A percentile compares a stretch with the other conserved stretches of the same genome.
These are phyloP conservation scores for Meyerozyma elateridarum DNA, from an alignment of 1,139 yeast species.

Conservation along the genomic window DNA sequence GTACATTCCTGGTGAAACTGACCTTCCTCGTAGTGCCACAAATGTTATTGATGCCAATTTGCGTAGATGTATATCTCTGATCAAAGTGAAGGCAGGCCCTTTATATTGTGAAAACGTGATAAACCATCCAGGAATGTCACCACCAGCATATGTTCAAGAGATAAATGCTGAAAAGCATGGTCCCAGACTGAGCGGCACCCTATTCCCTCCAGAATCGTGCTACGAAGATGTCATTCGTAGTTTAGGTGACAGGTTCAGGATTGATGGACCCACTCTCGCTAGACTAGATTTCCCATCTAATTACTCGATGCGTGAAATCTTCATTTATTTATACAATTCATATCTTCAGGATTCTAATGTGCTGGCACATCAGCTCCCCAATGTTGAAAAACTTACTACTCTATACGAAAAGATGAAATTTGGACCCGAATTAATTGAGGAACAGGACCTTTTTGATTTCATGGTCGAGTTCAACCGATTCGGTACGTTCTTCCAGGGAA, in stretches of 20 bases:
- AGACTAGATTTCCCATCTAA: constrained; percentile 34
- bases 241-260: constrained; percentile 48
- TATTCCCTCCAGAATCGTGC: constrained; percentile 52
- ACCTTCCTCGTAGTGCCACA: constrained; percentile 51
- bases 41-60: constrained; percentile 33
- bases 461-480: constrained; percentile 24
- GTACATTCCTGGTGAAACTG: constrained; percentile 66
- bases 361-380: constrained; percentile 13
- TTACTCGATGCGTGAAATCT: constrained; percentile 45
- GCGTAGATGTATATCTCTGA: constrained; percentile 38
- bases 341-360: constrained; percentile 11
- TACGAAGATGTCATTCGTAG: constrained; percentile 63
- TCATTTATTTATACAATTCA: constrained; percentile 21
- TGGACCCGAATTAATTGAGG: constrained; percentile 57
- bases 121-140: constrained; percentile 62
- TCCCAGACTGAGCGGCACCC: constrained; percentile 22
- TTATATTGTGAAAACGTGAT: constrained; percentile 33
- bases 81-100: constrained; percentile 51
- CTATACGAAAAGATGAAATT: constrained; percentile 71
- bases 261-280: constrained; percentile 36
- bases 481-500: constrained; percentile 1
- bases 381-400: constrained; percentile 34
- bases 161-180: constrained; percentile 16
- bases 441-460: constrained; percentile 57
- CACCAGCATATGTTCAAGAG: constrained; percentile 36